Base-by-base conservation (phyloP, 768 basidiomycete species). In the Podaxis sp. region DNA sequence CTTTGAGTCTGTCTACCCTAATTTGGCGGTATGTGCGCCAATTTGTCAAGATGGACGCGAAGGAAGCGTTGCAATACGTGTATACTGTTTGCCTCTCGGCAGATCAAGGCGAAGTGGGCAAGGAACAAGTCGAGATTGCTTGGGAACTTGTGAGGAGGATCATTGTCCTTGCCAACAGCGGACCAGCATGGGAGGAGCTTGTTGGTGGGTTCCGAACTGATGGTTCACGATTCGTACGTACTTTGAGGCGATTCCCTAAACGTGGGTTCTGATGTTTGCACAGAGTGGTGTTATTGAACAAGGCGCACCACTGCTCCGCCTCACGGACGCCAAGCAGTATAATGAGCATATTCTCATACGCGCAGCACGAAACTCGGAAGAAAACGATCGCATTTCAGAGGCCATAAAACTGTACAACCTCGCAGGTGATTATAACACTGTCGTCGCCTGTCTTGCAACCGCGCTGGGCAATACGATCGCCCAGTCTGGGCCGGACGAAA, bases 321-420 rank as follows among this genome's bases (percentile, higher is more conserved):
- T 99, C 8, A 74, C 82, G 57, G 84, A 87, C 67, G 77, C 77
- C 56, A 77, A 82, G 28, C 83, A 89, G 54, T 95, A 90, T 78
- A 88, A 95, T 63, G 87, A 87, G 26, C 81, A 90, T 24, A 92
- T 99, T 61, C 89, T 98, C 55, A 78, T 89, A 64, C 85, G 86
- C 5, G 93, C 96, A 0, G 96, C 96, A 0, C 83, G 83, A 33
- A 83, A 92, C 66, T 90, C 91, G 1, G 87, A 93, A 70, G 84
- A 90, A 59, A 95, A 95, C 69, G 88, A 93, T 69, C 89, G 92
- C 36, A 82, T 92, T 42, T 82, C 89, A 1, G 95, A 98, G 72
- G 95, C 95, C 2, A 95, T 99, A 78, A 94, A 95, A 72, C 79
- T 99, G 49, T 98, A 95, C 78, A 96, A 98, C 76, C 86, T 98